These are phyloP conservation scores for Thuja plicata DNA, from an alignment of 83 land plant genomes.

Conservation along the genomic window DNA sequence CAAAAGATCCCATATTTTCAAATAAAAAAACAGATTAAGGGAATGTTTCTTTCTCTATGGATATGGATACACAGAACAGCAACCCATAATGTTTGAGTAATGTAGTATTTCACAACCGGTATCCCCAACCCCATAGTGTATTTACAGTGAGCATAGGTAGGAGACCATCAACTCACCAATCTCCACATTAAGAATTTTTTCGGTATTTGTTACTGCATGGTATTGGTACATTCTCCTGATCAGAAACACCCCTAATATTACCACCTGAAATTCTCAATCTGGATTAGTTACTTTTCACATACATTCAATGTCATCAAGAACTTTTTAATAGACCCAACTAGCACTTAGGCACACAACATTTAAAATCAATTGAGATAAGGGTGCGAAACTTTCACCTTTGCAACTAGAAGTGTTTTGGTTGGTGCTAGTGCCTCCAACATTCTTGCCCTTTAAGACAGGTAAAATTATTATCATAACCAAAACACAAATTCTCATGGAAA, in stretches of 20 bases:
- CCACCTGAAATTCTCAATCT: neutral
- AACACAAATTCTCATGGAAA: no score
- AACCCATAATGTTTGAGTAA: neutral
- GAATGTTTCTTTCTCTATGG: neutral
- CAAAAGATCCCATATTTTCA: neutral
- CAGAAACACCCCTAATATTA: neutral
- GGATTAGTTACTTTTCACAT: neutral
- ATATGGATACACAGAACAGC: neutral
- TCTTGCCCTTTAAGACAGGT: neutral
- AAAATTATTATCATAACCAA: no score
- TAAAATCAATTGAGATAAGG: neutral
- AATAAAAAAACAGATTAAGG: neutral
- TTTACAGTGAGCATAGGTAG: no score
- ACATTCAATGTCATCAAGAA: neutral
- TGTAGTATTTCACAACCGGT: neutral
- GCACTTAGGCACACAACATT: neutral
- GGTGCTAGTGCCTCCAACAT: neutral
- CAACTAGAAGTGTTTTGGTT: neutral
- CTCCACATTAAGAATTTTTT: no score
- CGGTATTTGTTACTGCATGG: neutral
- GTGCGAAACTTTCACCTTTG: neutral
- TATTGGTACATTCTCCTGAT: neutral
- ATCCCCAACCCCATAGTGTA: neutral
- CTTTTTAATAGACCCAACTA: neutral
- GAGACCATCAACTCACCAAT: neutral